Percentiles rank a stretch among this genome's conserved stretches.
Conservation (phyloP, 768 basidiomycete species). For the Lactarius akahatsu region DNA sequence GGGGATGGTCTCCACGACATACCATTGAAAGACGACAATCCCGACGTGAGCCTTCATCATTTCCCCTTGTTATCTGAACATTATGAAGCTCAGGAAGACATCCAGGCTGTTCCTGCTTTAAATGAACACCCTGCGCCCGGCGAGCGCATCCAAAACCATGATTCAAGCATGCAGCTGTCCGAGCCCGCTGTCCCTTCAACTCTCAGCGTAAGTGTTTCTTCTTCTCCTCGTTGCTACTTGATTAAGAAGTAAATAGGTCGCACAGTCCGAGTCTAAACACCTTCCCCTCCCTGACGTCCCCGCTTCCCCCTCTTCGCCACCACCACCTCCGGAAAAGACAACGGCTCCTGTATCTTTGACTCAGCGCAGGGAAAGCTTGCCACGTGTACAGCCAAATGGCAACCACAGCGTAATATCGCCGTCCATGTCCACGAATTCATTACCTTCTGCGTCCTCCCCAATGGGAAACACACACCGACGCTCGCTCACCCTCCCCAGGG, state of each 20-base stretch:
- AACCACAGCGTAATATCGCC: conserved; percentile 13
- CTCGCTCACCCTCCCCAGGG: conserved; percentile 46
- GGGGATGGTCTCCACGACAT: not conserved
- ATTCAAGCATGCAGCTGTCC: conserved; percentile 3
- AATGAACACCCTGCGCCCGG: conserved; percentile 20
- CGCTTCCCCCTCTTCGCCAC: conserved; percentile 16
- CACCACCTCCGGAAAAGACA: conserved; percentile 22
- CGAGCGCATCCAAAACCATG: not conserved
- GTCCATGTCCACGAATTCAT: conserved; percentile 28
- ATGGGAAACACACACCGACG: conserved; percentile 36
- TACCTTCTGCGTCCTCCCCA: conserved; percentile 24
- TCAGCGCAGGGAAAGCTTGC: conserved; percentile 22
- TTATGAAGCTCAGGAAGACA: conserved; percentile 4
- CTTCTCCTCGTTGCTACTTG: not conserved
- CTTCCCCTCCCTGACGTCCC: conserved; percentile 20
- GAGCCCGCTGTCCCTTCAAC: not conserved
- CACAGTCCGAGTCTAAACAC: not conserved
- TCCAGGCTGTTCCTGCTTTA: conserved; percentile 4
- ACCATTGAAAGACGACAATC: not conserved
- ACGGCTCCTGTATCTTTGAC: not conserved
- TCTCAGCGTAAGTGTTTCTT: conserved; percentile 7
- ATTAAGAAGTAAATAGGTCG: not conserved
- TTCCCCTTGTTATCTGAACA: conserved; percentile 6
- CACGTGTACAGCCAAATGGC: conserved; percentile 19
- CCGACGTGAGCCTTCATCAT: conserved; percentile 10